Percentiles rank a stretch among this genome's conserved stretches.
These are phyloP conservation scores for Ettlia oleoabundans DNA, from an alignment of 139 green algal genomes.

Conservation along the genomic window DNA sequence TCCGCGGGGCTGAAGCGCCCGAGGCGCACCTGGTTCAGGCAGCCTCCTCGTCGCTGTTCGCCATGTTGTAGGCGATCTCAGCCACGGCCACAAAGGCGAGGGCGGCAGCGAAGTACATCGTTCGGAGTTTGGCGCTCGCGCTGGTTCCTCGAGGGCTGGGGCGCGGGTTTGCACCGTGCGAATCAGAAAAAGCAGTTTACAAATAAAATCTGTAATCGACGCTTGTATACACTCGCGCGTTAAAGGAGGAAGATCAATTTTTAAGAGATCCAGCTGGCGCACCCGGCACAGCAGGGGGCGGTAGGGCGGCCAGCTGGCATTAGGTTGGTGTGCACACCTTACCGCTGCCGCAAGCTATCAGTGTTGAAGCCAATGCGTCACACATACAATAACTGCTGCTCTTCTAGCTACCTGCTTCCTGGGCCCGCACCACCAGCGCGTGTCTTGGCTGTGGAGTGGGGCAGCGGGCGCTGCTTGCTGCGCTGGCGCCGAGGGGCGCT, in stretches of 20 bases:
- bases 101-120: not conserved
- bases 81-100: not conserved
- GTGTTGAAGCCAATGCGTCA: too few species aligned
- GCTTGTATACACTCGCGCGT: too few species aligned
- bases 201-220: too few species aligned
- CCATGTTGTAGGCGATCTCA: not conserved
- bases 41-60: not conserved
- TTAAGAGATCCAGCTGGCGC: too few species aligned
- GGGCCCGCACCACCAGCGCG: not conserved
- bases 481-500: not conserved
- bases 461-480: not conserved
- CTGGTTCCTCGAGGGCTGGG: not conserved
- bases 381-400: too few species aligned
- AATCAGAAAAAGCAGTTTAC: not conserved
- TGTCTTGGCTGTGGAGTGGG: conserved; percentile 15
- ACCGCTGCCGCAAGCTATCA: too few species aligned
- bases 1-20: too few species aligned
- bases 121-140: not conserved
- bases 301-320: too few species aligned
- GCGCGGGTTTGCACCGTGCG: not conserved
- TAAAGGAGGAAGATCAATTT: too few species aligned
- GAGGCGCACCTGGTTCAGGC: too few species aligned
- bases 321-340: too few species aligned
- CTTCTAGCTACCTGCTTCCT: not conserved
- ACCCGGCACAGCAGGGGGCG: too few species aligned